phyloP scores from a whole-genome alignment of 1,139 yeast species.

The Blastobotrys petasosporus region DNA sequence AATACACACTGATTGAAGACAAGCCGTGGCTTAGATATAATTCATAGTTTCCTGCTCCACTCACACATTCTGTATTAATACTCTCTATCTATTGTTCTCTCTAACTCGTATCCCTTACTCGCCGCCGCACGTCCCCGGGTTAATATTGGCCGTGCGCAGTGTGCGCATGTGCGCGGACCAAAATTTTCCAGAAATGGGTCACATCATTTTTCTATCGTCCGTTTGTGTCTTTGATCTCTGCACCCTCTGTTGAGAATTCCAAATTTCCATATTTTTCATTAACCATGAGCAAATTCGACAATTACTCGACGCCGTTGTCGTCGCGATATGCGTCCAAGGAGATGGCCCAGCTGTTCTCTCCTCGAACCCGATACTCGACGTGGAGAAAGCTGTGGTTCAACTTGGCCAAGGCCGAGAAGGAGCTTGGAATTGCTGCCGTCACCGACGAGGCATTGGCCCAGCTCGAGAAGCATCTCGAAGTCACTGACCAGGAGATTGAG shows the following conservation, averaged over 20 bases:
- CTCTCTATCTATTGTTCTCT: too few relatives aligned
- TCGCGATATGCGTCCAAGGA: slow-evolving; percentile 97
- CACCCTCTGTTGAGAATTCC: not conserved
- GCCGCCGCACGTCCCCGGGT: too few relatives aligned
- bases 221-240: not conserved
- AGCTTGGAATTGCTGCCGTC: slow-evolving; percentile 76
- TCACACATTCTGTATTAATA: too few relatives aligned
- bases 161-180: too few relatives aligned
- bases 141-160: too few relatives aligned
- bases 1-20: slow-evolving; percentile 1
- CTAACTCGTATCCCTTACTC: too few relatives aligned
- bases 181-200: not conserved
- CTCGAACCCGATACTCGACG: slow-evolving; percentile 90
- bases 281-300: slow-evolving; percentile 29
- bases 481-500: slow-evolving; percentile 88
- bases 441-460: slow-evolving; percentile 87
- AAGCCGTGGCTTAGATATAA: slow-evolving; percentile 9
- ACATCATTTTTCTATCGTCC: too few relatives aligned
- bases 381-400: slow-evolving; percentile 98
- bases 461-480: slow-evolving; percentile 67
- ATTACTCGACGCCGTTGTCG: slow-evolving; percentile 84
- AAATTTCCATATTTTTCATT: not conserved
- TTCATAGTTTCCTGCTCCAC: not conserved
- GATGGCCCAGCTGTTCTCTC: slow-evolving; percentile 88
- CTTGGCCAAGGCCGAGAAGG: slow-evolving; percentile 92